A percentile compares a stretch with the other conserved stretches of the same genome.
phyloP scores from a whole-genome alignment of 2,329 filamentous ascomycete genomes.

The Microcyclospora tardicrescens region DNA sequence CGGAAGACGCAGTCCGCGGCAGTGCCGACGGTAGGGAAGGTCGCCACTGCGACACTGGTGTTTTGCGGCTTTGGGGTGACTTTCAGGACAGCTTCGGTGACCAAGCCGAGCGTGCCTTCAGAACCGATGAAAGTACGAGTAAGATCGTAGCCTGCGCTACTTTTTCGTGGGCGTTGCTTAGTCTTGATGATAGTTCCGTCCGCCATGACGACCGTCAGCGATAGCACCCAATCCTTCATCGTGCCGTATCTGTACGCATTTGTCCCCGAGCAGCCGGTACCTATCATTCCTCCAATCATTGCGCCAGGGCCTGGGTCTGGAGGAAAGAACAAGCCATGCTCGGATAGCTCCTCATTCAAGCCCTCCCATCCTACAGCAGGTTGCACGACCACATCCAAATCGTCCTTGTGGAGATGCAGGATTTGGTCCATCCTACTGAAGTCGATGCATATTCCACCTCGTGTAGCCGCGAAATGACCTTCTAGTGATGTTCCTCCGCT shows the following conservation, averaged over 20 bases:
- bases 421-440: conserved; percentile 78
- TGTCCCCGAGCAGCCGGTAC: conserved; percentile 65
- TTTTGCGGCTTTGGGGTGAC: conserved; percentile 68
- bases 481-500: conserved; percentile 82
- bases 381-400: conserved; percentile 46
- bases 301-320: conserved; percentile 84
- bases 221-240: conserved; percentile 88
- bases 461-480: conserved; percentile 73
- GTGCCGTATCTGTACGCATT: conserved; percentile 89
- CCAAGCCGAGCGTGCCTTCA: conserved; percentile 80
- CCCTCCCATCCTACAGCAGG: conserved; percentile 72
- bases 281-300: conserved; percentile 83
- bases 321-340: conserved; percentile 72
- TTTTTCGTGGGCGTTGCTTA: conserved; percentile 74
- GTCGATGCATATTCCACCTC: conserved; percentile 74
- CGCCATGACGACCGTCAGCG: conserved; percentile 74
- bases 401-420: conserved; percentile 57
- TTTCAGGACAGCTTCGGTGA: conserved; percentile 84
- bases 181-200: conserved; percentile 88
- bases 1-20: conserved; percentile 68
- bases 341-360: conserved; percentile 64
- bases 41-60: conserved; percentile 64
- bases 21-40: conserved; percentile 51
- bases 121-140: conserved; percentile 82
- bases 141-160: conserved; percentile 81